Base-by-base conservation (phyloP, 2,329 filamentous ascomycete genomes). In the Colletotrichum endophyticum region DNA sequence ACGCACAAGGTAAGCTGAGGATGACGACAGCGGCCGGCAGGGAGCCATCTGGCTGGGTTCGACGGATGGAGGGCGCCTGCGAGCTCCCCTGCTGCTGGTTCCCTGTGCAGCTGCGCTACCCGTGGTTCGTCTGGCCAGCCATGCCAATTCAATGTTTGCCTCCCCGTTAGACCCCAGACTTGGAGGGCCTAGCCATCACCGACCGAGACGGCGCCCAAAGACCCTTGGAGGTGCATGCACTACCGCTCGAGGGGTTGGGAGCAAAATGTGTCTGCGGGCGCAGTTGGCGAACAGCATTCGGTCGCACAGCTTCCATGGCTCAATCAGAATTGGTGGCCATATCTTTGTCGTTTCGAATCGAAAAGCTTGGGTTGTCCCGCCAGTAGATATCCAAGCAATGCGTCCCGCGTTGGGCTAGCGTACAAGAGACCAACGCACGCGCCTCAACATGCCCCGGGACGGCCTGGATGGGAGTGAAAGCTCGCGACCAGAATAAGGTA, bases 1-100 rank as follows among this genome's bases (percentile, higher is more conserved):
- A n/a, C 56, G n/a, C 63, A 44, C 39, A 63, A 25, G 22, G 73
- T 66, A 70, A 70, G 70, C 74, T 66, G 70, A 69, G 59, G 66
- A 76, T 76, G 74, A 76, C 70, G 59, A 49, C 71, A 61, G 49
- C 49, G 57, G 28, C 30, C 44, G 34, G 57, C 64, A 64, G 49
- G 68, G 28, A 62, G 56, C 62, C 39, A 11, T 73, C 36, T 27
- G 30, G n/a, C 39, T 4, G 63, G 34, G 7, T 62, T 61, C n/a
- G 30, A 62, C 28, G 27, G 12, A 61, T 32, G 30, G n/a, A 53
- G 44, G 44, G 12, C 66, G 57, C 39, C 44, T 30, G 19, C 28
- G 66, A n/a, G 15, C 22, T 19, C 59, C 59, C 59, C 59, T 75
- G 72, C 59, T 44, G 19, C 8, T 56, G 15, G 28, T 67, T 44